These are phyloP conservation scores for Phytophthora meadii DNA, from an alignment of 352 stramenopile species.

Conservation along the genomic window DNA sequence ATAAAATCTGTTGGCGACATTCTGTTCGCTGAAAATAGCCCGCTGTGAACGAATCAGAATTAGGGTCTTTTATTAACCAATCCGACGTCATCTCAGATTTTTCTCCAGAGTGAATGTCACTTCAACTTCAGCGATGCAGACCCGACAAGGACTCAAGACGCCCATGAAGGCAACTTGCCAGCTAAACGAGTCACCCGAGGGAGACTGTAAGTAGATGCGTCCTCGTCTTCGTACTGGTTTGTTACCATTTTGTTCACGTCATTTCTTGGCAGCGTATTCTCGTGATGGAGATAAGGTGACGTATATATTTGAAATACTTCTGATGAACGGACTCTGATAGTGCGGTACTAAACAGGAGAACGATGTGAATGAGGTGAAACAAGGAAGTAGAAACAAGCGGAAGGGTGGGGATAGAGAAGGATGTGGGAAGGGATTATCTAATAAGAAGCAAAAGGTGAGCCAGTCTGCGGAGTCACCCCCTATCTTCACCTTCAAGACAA, in stretches of 20 bases:
- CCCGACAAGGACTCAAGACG: conserved; percentile 8
- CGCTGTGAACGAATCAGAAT: conserved; percentile 31
- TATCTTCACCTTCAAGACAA: conserved; percentile 54
- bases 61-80: conserved; percentile 22
- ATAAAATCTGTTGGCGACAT: conserved; percentile 25
- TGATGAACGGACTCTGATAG: conserved; percentile 9
- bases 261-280: conserved; percentile 23
- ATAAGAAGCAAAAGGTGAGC: conserved; percentile 14
- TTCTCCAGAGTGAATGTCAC: conserved; percentile 38
- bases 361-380: conserved; percentile 22
- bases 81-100: conserved; percentile 10
- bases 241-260: background rate
- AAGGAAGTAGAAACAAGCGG: conserved; percentile 26
- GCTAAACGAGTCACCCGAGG: conserved; percentile 39
- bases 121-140: conserved; percentile 52
- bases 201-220: conserved; percentile 24
- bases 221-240: background rate
- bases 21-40: conserved; percentile 52
- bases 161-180: conserved; percentile 38
- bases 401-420: conserved; percentile 2
- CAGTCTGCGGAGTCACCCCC: conserved; percentile 53
- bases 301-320: background rate
- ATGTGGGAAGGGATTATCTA: conserved; percentile 18
- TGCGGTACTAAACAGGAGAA: conserved; percentile 34
- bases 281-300: conserved; percentile 34